Conservation (phyloP, 148 eudicot genomes). For the Salicornia ramosissima region DNA sequence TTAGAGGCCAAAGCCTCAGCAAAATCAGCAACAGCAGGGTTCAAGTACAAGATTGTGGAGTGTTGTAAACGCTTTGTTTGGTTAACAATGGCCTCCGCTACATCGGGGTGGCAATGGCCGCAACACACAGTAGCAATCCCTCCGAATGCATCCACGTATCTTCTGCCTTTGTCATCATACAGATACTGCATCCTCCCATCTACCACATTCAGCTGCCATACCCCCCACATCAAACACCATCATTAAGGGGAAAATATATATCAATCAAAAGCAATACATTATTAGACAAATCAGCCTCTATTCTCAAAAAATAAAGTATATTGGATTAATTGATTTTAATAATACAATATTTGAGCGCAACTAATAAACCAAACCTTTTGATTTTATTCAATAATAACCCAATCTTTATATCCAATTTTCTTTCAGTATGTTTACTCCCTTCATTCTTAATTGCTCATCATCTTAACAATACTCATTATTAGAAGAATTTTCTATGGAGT, state of each 20-base stretch:
- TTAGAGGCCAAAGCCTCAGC: constrained; percentile 93
- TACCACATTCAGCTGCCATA: constrained; percentile 67
- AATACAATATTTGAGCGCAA: no score
- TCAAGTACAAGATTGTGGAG: constrained; percentile 78
- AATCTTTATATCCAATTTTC: no score
- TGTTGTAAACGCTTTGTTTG: constrained; percentile 78
- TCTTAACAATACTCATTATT: no score
- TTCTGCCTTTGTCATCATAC: constrained; percentile 77
- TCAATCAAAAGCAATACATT: no score
- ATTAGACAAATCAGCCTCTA: background rate
- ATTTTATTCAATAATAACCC: no score
- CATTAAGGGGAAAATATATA: no score
- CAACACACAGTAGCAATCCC: constrained; percentile 90
- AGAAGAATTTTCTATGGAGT: no score
- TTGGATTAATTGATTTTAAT: no score
- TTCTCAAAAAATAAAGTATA: background rate
- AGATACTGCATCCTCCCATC: constrained; percentile 97
- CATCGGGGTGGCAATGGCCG: constrained; percentile 94
- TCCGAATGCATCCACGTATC: constrained; percentile 89
- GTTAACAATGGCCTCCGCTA: constrained; percentile 63
- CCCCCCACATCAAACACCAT: background rate
- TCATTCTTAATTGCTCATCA: no score
- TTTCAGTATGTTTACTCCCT: no score
- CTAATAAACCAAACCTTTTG: no score
- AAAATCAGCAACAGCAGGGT: constrained; percentile 75